Evolutionary conservation across 495 filamentous ascomycete genomes (phyloP), one percentile per base, ranked within the genome.

Genomic region (Arthonia radiata): DNA sequence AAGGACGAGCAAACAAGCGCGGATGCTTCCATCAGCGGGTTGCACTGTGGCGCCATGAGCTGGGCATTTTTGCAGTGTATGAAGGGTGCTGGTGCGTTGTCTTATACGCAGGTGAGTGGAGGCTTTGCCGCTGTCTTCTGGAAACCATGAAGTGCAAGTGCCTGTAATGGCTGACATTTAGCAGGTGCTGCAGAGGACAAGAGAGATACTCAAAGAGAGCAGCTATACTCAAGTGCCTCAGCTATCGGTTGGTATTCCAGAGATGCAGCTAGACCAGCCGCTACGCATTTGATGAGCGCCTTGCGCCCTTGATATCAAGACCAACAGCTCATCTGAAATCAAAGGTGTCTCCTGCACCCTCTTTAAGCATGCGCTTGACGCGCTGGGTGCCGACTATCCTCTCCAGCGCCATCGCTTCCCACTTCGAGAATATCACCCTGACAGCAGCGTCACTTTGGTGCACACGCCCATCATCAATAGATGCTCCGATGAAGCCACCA

Each of bases 351-450:
- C 57, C 65, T 12, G 71, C 69, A 37, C 56, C 67, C 28, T 82
- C 65, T 50, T 70, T 71, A 40, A 76, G 54, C 52, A 74, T 71
- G 29, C 55, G 57, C 9, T 52, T 47, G 13, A 74, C 69, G 38
- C 86, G 57, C 46, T 64, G 54, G 2, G 61, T 71, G 5, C 86
- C 89, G 2, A 82, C 83, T 15, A 94, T 57, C 34, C 86, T 60
- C 56, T 94, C 86, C 35, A 97, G 48, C 54, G 72, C 80, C 48
- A 92, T 44, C 13, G 61, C 56, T 57, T 97, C 86, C 57, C 80
- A 89, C 50, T 61, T 74, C 2, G 78, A 86, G 45, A 93, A 94
- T 29, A 86, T 38, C 4, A 58, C 66, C 32, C 71, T 59, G 9
- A 78, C 70, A 22, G 52, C 63, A 13, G 40, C 41, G 24, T 51